These are phyloP conservation scores for Gossypium gossypioides DNA, from an alignment of 441 rosid species.

Conservation along the genomic window DNA sequence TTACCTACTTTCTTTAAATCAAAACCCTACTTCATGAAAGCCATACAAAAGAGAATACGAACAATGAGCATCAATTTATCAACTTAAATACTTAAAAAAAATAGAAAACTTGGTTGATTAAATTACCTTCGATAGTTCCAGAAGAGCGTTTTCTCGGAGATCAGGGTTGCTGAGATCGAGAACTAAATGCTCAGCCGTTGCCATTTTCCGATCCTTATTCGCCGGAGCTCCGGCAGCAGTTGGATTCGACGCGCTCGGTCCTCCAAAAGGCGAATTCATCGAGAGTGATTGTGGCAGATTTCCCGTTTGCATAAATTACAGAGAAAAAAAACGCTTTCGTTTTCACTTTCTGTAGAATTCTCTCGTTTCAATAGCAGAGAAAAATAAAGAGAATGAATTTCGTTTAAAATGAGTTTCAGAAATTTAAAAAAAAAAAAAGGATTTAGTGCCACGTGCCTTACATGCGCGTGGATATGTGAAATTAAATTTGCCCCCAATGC, in stretches of 20 bases:
- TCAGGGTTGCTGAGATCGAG: conserved; percentile 97
- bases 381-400: background rate
- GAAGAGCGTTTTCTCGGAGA: conserved; percentile 91
- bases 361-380: background rate
- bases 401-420: background rate
- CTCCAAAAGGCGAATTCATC: conserved; percentile 34
- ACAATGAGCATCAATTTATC: background rate
- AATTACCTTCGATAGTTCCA: conserved; percentile 83
- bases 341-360: background rate
- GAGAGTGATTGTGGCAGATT: conserved; percentile 32
- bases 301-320: conserved; percentile 20
- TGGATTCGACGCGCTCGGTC: conserved; percentile 29
- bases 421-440: background rate
- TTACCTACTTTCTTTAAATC: background rate
- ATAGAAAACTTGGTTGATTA: background rate
- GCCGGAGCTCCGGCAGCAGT: conserved; percentile 38
- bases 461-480: conserved; percentile 1
- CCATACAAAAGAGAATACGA: background rate
- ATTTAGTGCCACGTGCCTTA: background rate
- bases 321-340: background rate
- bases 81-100: background rate
- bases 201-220: conserved; percentile 85
- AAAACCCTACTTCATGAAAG: conserved; percentile 4
- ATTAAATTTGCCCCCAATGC: background rate
- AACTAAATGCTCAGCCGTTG: conserved; percentile 85